A percentile compares a stretch with the other conserved stretches of the same genome.
These are phyloP conservation scores for Nemania sp. DNA, from an alignment of 2,329 filamentous ascomycete genomes.

Conservation along the genomic window DNA sequence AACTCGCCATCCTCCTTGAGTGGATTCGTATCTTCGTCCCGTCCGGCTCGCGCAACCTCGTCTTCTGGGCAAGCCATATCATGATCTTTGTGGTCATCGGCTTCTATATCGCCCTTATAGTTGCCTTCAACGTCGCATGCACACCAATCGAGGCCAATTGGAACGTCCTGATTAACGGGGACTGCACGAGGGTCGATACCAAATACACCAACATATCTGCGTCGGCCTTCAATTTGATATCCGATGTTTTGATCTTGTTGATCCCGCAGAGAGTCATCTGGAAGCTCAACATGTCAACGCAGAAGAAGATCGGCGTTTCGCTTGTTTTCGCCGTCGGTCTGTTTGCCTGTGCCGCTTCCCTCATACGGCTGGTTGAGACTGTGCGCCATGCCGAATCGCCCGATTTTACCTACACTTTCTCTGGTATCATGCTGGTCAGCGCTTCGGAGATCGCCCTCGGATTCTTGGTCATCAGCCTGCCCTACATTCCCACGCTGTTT, in stretches of 20 bases:
- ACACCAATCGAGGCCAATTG: neutral
- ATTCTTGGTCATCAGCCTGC: neutral
- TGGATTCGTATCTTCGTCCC: neutral
- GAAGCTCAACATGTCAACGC: neutral
- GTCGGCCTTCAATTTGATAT: neutral
- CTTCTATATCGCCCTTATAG: neutral
- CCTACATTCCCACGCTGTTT: neutral
- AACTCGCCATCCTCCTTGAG: neutral
- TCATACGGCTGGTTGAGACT: neutral
- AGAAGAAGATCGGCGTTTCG: neutral
- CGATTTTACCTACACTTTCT: neutral
- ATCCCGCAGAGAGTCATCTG: neutral
- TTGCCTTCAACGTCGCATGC: neutral
- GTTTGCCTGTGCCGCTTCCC: neutral
- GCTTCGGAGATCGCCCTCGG: neutral
- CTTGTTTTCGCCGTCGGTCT: neutral
- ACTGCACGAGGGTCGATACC: neutral
- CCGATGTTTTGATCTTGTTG: neutral
- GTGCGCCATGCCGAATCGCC: neutral
- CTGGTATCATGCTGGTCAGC: neutral
- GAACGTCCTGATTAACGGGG: neutral
- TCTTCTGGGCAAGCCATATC: neutral
- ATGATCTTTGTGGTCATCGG: neutral
- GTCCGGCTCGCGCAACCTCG: neutral
- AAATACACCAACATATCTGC: neutral